phyloP scores from a whole-genome alignment of 2,329 filamentous ascomycete species.

The Beauveria caledonica region DNA sequence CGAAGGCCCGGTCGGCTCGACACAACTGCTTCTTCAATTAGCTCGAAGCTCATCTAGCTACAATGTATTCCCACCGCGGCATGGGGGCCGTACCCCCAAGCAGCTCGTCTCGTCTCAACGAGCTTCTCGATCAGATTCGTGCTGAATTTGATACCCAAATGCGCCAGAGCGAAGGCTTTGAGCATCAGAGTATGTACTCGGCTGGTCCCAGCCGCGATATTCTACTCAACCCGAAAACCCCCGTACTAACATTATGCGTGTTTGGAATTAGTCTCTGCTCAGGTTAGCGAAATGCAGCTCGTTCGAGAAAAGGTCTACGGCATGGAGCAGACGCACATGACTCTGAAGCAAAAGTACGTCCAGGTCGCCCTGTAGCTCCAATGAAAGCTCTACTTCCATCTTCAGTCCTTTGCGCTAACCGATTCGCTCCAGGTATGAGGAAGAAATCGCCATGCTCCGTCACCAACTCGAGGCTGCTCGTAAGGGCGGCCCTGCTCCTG shows the following conservation, averaged over 20 bases:
- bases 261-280: slow-evolving; percentile 61
- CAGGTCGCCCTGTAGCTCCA: background rate
- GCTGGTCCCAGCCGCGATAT: background rate
- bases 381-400: slow-evolving; percentile 23
- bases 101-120: slow-evolving; percentile 63
- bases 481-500: slow-evolving; percentile 47
- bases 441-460: slow-evolving; percentile 76
- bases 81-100: slow-evolving; percentile 61
- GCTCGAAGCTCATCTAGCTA: slow-evolving; percentile 33
- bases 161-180: slow-evolving; percentile 75
- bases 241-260: slow-evolving; percentile 18
- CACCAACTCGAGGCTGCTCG: slow-evolving; percentile 78
- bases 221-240: background rate
- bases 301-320: slow-evolving; percentile 89
- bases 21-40: background rate
- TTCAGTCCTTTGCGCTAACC: background rate
- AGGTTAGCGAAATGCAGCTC: slow-evolving; percentile 92
- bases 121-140: slow-evolving; percentile 86
- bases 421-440: slow-evolving; percentile 67
- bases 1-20: background rate
- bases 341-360: slow-evolving; percentile 78
- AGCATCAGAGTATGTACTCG: slow-evolving; percentile 76
- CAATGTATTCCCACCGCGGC: slow-evolving; percentile 87
- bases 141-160: slow-evolving; percentile 83
- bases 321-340: slow-evolving; percentile 82